Conservation (phyloP, 176 grass and related monocot genomes). For the Triticum turgidum region DNA sequence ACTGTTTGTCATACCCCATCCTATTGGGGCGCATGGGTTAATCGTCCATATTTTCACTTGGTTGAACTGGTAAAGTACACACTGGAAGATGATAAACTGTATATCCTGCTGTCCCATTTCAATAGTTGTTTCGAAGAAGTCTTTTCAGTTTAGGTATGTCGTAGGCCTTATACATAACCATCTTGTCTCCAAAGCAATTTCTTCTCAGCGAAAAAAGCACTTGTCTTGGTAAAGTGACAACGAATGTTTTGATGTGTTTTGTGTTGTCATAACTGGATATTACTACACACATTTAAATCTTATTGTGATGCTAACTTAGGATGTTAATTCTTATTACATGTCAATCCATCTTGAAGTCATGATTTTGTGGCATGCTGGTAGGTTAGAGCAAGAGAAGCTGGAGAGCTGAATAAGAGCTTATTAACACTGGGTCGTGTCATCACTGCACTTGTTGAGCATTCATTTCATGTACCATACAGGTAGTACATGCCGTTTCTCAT, state of each 20-base stretch:
- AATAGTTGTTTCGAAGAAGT: background rate
- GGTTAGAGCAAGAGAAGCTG: conserved; percentile 87
- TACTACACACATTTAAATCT: conserved; percentile 14
- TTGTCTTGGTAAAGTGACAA: background rate
- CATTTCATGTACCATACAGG: conserved; percentile 86
- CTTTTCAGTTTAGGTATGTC: background rate
- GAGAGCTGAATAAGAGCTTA: conserved; percentile 91
- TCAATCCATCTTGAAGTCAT: conserved; percentile 34
- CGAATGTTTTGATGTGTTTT: background rate
- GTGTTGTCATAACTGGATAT: background rate
- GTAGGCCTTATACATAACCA: background rate
- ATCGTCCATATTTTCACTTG: background rate
- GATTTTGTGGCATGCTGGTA: conserved; percentile 50
- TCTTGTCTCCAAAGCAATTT: background rate
- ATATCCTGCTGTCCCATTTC: conserved; percentile 16
- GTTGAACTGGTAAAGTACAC: background rate
- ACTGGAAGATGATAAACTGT: conserved; percentile 16
- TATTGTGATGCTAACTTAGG: background rate
- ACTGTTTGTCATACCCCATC: background rate
- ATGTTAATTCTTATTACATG: conserved; percentile 21
- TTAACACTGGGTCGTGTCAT: conserved; percentile 93
- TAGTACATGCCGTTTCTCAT: conserved; percentile 30
- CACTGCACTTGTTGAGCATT: conserved; percentile 81
- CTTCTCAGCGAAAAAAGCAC: background rate
- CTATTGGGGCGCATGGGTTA: background rate